A percentile compares a stretch with the other conserved stretches of the same genome.
Evolutionary conservation across 495 filamentous ascomycete genomes (phyloP).

Genomic region (Physcia stellaris): DNA sequence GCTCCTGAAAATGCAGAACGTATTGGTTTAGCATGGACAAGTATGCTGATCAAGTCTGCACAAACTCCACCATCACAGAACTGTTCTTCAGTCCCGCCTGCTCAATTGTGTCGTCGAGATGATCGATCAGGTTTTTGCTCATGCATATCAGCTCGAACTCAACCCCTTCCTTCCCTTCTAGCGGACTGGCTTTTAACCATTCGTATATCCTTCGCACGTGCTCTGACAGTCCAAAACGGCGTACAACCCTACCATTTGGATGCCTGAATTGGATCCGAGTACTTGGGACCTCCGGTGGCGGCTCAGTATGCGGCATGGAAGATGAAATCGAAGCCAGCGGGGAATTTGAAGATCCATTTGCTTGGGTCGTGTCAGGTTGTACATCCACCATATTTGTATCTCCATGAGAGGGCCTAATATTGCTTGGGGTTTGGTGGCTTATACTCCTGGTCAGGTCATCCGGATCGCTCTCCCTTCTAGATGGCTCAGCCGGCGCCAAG

Average conservation of each 20-base stretch:
- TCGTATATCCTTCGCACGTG: conserved; percentile 76
- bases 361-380: conserved; percentile 12
- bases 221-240: conserved; percentile 69
- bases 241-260: conserved; percentile 65
- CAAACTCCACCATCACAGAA: conserved; percentile 83
- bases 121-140: conserved; percentile 68
- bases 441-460: conserved; percentile 66
- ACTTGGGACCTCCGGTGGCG: conserved; percentile 47
- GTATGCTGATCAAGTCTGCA: conserved; percentile 55
- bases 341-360: conserved; percentile 22
- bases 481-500: conserved; percentile 30
- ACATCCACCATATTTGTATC: conserved; percentile 23
- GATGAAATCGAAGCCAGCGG: conserved; percentile 55
- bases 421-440: conserved; percentile 56
- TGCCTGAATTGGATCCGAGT: conserved; percentile 86
- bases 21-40: too few species aligned
- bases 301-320: conserved; percentile 63
- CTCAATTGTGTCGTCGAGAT: conserved; percentile 55
- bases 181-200: conserved; percentile 78
- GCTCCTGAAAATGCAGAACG: too few species aligned
- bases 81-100: conserved; percentile 81
- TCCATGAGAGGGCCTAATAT: conserved; percentile 21
- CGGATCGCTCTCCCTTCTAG: conserved; percentile 47
- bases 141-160: conserved; percentile 75
- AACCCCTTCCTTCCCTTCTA: conserved; percentile 60